Evolutionary conservation across 495 filamentous ascomycete genomes (phyloP), one percentile per base, ranked within the genome.

Genomic region (Hyaloscypha variabilis): DNA sequence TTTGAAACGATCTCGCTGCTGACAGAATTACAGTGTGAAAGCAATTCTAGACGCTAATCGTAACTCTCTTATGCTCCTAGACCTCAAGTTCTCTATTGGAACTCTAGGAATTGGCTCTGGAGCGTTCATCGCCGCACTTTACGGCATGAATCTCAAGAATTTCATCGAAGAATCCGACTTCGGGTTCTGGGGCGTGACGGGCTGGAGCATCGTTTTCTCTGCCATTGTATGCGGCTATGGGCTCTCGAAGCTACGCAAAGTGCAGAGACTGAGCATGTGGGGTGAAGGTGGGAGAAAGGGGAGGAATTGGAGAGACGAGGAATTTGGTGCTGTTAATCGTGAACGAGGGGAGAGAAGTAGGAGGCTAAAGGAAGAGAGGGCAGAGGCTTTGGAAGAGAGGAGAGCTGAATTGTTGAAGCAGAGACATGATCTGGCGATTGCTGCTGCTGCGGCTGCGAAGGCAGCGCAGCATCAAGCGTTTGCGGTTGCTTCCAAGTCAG

Each of bases 91-190:
- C 79, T 94, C 90, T 72, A 94, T 99, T 64, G 91, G 92, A 46
- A 98, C 95, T 3, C 85, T 99, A 11, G 93, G 93, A 2, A 86
- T 99, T 31, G 94, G 91, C 62, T 90, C 92, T 69, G 95, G 95
- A 31, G 96, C 96, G 57, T 93, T 98, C 72, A 85, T 97, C 73
- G 95, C 95, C 29, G 93, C 92, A n/a, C 87, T 98, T 14, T 98
- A 98, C 81, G 95, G 95, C 69, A 97, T 97, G 94, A 99, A 99
- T 78, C 81, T 99, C 67, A 96, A 97, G 73, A 98, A 98, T 77
- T 99, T 98, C 76, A 89, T 98, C 67, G 95, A 99, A 79, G 95
- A 98, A 76, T 92, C 91, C n/a, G 87, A 92, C 75, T 81, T 93
- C 71, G 95, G 94, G 11, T 97, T 99, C 75, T 80, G 82, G 29